Evolutionary conservation across 2,329 filamentous ascomycete species (phyloP).

Genomic region (Emmonsia crescens): DNA sequence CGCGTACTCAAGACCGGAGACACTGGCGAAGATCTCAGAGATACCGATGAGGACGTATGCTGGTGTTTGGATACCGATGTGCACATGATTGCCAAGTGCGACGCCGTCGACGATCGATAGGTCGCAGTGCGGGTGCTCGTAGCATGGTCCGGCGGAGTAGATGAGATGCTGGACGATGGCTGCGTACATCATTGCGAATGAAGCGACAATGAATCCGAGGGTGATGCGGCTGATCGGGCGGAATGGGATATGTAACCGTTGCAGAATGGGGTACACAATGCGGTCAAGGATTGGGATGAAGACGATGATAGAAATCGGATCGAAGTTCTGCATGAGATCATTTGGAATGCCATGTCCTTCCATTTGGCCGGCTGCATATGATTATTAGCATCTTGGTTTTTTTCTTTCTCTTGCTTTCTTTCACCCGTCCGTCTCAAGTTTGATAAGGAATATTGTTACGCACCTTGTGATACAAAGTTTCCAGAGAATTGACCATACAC

Average conservation of each 20-base stretch:
- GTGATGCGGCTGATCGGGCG: slow-evolving; percentile 68
- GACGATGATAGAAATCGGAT: slow-evolving; percentile 64
- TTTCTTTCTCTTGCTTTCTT: slow-evolving; percentile 12
- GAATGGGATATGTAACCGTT: slow-evolving; percentile 52
- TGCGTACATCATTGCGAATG: slow-evolving; percentile 51
- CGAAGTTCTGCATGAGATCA: slow-evolving; percentile 64
- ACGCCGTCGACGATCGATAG: slow-evolving; percentile 24
- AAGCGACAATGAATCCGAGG: slow-evolving; percentile 55
- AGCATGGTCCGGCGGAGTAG: slow-evolving; percentile 45
- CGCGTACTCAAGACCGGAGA: slow-evolving; percentile 61
- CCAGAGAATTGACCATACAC: slow-evolving; percentile 57
- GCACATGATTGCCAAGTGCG: slow-evolving; percentile 29
- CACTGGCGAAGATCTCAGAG: slow-evolving; percentile 51
- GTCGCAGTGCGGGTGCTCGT: slow-evolving; percentile 28
- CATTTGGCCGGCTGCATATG: slow-evolving; percentile 41
- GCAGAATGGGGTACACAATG: slow-evolving; percentile 58
- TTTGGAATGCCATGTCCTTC: slow-evolving; percentile 61
- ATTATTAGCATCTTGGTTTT: background rate
- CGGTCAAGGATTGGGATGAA: slow-evolving; percentile 62
- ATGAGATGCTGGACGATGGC: slow-evolving; percentile 48
- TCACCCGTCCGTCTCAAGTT: too few relatives aligned
- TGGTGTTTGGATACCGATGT: slow-evolving; percentile 36
- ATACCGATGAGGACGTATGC: slow-evolving; percentile 37
- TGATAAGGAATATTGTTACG: slow-evolving; percentile 16
- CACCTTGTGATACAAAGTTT: slow-evolving; percentile 55